A percentile compares a stretch with the other conserved stretches of the same genome.
Evolutionary conservation across 805 yeast species (phyloP).

Genomic region (Jamesozyma rosinii): DNA sequence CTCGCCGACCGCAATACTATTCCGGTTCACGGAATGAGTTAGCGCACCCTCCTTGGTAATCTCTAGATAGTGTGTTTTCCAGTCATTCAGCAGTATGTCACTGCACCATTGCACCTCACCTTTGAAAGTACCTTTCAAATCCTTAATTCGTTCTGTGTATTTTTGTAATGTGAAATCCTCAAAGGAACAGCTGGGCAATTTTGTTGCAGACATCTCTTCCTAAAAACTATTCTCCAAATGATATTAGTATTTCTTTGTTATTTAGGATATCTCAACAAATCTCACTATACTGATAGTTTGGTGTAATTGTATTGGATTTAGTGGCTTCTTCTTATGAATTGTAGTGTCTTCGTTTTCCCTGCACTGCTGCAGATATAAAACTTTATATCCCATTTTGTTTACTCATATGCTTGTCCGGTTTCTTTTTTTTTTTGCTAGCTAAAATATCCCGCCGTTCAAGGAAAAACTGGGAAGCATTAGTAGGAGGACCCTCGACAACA

Average conservation of each 20-base stretch:
- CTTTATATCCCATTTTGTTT: too few species aligned
- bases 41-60: conserved; percentile 15
- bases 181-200: background rate
- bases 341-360: too few species aligned
- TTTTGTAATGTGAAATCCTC: background rate
- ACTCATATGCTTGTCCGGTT: too few species aligned
- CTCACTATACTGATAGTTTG: background rate
- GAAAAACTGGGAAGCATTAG: too few species aligned
- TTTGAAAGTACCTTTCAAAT: conserved; percentile 15
- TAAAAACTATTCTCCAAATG: background rate
- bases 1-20: background rate
- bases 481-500: too few species aligned
- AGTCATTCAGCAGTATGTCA: conserved; percentile 12
- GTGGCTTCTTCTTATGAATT: too few species aligned
- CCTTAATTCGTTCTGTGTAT: background rate
- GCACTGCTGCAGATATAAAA: too few species aligned
- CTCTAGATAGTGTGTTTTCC: conserved; percentile 17
- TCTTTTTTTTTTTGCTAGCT: too few species aligned
- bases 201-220: background rate
- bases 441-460: too few species aligned
- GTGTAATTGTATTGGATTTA: too few species aligned
- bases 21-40: conserved; percentile 11
- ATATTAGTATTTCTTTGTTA: background rate
- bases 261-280: background rate
- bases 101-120: conserved; percentile 22